A percentile compares a stretch with the other conserved stretches of the same genome.
These are phyloP conservation scores for Globisporangium paroecandrum DNA, from an alignment of 352 stramenopile species.

Conservation along the genomic window DNA sequence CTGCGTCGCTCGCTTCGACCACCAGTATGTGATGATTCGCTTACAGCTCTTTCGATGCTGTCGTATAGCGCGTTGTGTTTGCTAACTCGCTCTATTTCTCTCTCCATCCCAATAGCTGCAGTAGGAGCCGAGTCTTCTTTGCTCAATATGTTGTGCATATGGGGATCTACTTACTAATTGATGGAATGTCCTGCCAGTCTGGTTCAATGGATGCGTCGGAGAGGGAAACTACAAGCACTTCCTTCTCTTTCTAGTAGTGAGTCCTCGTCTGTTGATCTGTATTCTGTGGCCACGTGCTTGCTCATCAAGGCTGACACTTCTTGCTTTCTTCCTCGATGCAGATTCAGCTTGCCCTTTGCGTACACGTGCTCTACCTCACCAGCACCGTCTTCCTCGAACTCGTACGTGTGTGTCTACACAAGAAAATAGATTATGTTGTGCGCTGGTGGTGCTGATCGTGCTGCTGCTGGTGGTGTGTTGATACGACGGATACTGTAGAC, in stretches of 20 bases:
- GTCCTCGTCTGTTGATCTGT: not conserved
- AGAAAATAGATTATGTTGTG: not conserved
- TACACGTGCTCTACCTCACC: conserved; percentile 48
- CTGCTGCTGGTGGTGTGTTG: not conserved
- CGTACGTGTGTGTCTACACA: conserved; percentile 17
- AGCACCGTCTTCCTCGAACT: conserved; percentile 57
- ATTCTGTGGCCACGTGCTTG: not conserved
- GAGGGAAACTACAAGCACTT: conserved; percentile 82
- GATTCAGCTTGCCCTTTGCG: conserved; percentile 41
- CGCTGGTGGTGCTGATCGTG: too few relatives aligned
- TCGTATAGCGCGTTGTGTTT: not conserved
- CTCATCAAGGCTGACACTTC: not conserved
- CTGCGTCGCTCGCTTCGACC: conserved; percentile 87
- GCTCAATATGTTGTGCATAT: not conserved
- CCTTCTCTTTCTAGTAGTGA: conserved; percentile 51
- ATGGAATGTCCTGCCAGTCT: conserved; percentile 31
- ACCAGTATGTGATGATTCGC: conserved; percentile 58
- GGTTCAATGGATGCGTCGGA: conserved; percentile 84
- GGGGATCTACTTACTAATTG: not conserved
- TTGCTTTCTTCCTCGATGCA: conserved; percentile 10
- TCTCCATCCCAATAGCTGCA: conserved; percentile 26
- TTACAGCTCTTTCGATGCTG: too few relatives aligned
- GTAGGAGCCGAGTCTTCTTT: conserved; percentile 16
- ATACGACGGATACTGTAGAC: conserved; percentile 23
- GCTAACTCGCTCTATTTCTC: not conserved